A percentile compares a stretch with the other conserved stretches of the same genome.
Conservation (phyloP, 2,329 filamentous ascomycete genomes). For the Fusarium euwallaceae region DNA sequence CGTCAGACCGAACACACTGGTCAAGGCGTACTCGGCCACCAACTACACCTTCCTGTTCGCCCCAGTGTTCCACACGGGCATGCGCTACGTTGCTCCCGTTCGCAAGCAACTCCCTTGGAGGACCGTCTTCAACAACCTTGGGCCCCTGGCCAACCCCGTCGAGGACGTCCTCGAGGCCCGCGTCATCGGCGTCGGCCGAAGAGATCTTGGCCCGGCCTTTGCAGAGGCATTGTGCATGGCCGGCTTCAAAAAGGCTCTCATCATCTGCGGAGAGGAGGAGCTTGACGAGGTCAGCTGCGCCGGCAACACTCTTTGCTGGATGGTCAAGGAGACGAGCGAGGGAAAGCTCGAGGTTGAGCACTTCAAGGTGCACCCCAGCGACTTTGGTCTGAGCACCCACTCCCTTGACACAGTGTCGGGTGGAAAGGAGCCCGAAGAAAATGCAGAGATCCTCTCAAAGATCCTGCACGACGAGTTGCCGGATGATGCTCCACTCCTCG, state of each 20-base stretch:
- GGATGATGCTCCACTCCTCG: constrained; percentile 84
- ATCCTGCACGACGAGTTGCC: constrained; percentile 81
- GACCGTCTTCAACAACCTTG: constrained; percentile 97
- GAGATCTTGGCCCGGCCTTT: constrained; percentile 89
- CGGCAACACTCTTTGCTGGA: constrained; percentile 90
- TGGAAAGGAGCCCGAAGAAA: constrained; percentile 87
- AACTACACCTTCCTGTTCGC: constrained; percentile 98
- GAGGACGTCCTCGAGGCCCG: constrained; percentile 88
- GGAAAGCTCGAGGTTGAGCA: constrained; percentile 72
- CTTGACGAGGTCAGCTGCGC: constrained; percentile 96
- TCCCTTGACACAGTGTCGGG: constrained; percentile 83
- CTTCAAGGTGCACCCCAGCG: constrained; percentile 83
- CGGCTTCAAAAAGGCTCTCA: constrained; percentile 84
- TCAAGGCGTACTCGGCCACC: constrained; percentile 78
- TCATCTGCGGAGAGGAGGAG: constrained; percentile 95
- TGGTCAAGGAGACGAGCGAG: constrained; percentile 67
- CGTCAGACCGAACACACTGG: constrained; percentile 78
- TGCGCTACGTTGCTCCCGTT: constrained; percentile 88
- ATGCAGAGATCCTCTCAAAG: constrained; percentile 84
- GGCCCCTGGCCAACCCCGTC: constrained; percentile 91
- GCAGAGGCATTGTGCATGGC: constrained; percentile 83
- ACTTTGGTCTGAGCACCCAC: constrained; percentile 86
- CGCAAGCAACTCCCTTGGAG: constrained; percentile 91
- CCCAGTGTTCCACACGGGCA: constrained; percentile 95
- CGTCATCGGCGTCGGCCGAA: constrained; percentile 91